phyloP scores from a whole-genome alignment of 352 stramenopile genomes.

The Pythium pyrilobum region DNA sequence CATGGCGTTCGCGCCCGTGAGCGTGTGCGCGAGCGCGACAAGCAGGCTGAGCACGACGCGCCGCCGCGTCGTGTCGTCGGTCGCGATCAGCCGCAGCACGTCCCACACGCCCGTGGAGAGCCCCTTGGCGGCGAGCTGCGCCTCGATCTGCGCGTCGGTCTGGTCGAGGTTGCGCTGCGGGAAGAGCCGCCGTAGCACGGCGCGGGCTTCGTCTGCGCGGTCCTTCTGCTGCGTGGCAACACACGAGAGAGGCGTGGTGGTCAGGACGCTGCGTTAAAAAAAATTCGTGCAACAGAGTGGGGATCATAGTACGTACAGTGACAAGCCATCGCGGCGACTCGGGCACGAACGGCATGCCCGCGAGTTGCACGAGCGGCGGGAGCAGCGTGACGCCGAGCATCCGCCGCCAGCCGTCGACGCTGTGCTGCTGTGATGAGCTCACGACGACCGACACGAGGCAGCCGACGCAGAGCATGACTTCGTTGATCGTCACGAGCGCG shows the following conservation, averaged over 20 bases:
- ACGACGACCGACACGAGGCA: constrained; percentile 60
- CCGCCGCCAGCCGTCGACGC: constrained; percentile 47
- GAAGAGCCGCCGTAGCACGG: constrained; percentile 26
- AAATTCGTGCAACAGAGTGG: background rate
- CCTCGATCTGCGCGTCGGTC: constrained; percentile 18
- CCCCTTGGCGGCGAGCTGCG: constrained; percentile 18
- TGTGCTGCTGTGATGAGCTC: constrained; percentile 34
- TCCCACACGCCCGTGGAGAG: constrained; percentile 33
- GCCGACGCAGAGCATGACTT: constrained; percentile 72
- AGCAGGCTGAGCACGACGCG: constrained; percentile 51
- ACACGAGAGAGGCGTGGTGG: background rate
- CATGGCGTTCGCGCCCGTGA: constrained; percentile 68
- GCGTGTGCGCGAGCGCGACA: constrained; percentile 56
- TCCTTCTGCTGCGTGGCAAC: constrained; percentile 32
- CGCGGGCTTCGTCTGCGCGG: constrained; percentile 34
- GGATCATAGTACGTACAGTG: constrained; percentile 24
- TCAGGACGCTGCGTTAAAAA: background rate
- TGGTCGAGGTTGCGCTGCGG: constrained; percentile 2
- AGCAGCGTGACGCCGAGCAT: constrained; percentile 61
- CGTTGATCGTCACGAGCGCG: constrained; percentile 53
- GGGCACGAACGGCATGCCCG: constrained; percentile 61
- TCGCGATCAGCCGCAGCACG: constrained; percentile 29
- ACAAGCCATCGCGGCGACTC: constrained; percentile 68
- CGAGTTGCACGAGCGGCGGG: constrained; percentile 54
- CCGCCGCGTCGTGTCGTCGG: constrained; percentile 31